Percentiles rank a stretch among this genome's conserved stretches.
Evolutionary conservation across 441 rosid genomes (phyloP).

Genomic region (Adansonia madagascariensis): DNA sequence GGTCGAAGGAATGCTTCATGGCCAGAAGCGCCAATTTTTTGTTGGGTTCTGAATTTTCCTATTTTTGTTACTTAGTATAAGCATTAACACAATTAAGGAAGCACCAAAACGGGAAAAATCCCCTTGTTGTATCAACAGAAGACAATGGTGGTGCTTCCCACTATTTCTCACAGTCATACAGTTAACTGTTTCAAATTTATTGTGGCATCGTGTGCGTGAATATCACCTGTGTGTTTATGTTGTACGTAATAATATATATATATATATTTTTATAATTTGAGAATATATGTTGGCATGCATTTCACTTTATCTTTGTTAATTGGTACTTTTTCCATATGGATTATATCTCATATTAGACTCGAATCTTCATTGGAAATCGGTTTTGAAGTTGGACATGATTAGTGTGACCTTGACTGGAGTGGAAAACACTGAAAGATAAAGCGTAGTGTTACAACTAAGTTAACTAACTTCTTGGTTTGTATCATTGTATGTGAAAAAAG

Average conservation of each 20-base stretch:
- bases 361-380: constrained; percentile 20
- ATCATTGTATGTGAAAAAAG: neutral
- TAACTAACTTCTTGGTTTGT: neutral
- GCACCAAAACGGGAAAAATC: neutral
- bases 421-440: neutral
- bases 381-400: neutral
- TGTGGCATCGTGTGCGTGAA: neutral
- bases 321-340: neutral
- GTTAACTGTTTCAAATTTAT: neutral
- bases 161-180: constrained; percentile 6
- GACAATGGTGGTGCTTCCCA: constrained; percentile 27
- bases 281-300: constrained; percentile 14
- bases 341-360: neutral
- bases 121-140: neutral
- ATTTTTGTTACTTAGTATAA: neutral
- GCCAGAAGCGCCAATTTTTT: constrained; percentile 23
- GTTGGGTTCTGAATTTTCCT: neutral
- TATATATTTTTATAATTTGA: neutral
- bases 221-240: neutral
- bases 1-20: constrained; percentile 1
- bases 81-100: neutral
- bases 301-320: neutral
- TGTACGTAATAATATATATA: neutral
- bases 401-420: constrained; percentile 7
- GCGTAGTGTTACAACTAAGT: neutral